phyloP scores from a whole-genome alignment of 345 rosid species.

The Crucihimalaya himalaica region DNA sequence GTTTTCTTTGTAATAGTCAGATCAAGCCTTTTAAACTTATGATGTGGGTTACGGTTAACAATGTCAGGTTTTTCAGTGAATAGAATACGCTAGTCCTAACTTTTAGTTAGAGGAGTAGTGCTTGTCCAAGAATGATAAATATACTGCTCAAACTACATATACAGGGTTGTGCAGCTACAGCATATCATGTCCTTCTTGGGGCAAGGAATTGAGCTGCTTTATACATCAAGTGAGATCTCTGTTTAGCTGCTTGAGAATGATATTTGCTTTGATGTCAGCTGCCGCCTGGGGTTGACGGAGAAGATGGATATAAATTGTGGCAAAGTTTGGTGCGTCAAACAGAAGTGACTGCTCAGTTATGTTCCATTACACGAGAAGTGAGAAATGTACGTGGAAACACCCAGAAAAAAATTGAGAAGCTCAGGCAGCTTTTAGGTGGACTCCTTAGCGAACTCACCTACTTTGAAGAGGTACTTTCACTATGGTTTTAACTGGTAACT shows the following conservation, averaged over 20 bases:
- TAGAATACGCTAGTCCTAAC: constrained; percentile 7
- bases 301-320: too few relatives aligned
- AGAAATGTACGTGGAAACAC: too few relatives aligned
- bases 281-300: too few relatives aligned
- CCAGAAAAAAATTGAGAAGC: too few relatives aligned
- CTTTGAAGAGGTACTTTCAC: too few relatives aligned
- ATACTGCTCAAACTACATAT: neutral
- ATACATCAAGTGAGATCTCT: neutral
- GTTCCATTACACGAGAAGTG: constrained; percentile 82
- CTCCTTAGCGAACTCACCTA: too few relatives aligned
- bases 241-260: too few relatives aligned
- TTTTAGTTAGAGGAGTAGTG: constrained; percentile 21
- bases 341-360: constrained; percentile 91
- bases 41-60: constrained; percentile 12
- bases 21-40: constrained; percentile 1
- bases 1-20: constrained; percentile 1
- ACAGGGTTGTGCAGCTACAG: too few relatives aligned
- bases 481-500: too few relatives aligned
- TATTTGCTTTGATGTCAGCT: too few relatives aligned
- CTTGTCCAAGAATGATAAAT: constrained; percentile 6
- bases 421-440: too few relatives aligned
- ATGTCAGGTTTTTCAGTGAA: constrained; percentile 11
- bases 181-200: constrained; percentile 11
- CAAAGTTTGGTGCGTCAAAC: constrained; percentile 94
- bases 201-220: constrained; percentile 10